These are phyloP conservation scores for Pichia sp. DNA, from an alignment of 1,139 yeast species.

Conservation along the genomic window DNA sequence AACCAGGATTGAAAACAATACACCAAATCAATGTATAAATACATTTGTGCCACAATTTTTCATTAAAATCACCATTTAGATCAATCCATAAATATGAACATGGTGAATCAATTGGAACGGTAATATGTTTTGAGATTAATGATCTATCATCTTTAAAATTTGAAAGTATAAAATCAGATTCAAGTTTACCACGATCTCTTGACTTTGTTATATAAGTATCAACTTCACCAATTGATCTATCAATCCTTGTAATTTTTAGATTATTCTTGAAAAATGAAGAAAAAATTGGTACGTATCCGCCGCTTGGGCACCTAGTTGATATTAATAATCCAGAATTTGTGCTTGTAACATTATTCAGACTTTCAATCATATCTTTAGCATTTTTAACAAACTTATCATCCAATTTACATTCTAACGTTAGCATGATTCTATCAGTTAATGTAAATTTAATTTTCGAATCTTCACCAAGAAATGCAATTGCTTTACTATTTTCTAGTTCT, in stretches of 20 bases:
- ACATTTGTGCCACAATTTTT: conserved; percentile 52
- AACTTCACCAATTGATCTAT: conserved; percentile 38
- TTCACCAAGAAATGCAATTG: conserved; percentile 45
- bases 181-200: conserved; percentile 53
- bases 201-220: conserved; percentile 58
- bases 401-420: conserved; percentile 36
- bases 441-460: conserved; percentile 44
- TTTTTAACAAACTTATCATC: conserved; percentile 39
- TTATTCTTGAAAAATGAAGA: conserved; percentile 37
- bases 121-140: conserved; percentile 15
- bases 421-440: conserved; percentile 51
- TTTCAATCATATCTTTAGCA: conserved; percentile 40
- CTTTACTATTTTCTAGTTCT: conserved; percentile 47
- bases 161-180: conserved; percentile 51
- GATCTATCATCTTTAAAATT: conserved; percentile 9
- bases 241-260: conserved; percentile 45
- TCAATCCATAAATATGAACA: conserved; percentile 73
- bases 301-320: conserved; percentile 52
- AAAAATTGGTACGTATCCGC: conserved; percentile 51
- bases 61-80: conserved; percentile 52
- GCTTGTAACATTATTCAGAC: conserved; percentile 34
- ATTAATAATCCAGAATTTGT: conserved; percentile 47
- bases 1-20: conserved; percentile 65
- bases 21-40: conserved; percentile 43
- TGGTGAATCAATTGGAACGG: conserved; percentile 55